Percentiles rank a stretch among this genome's conserved stretches.
These are phyloP conservation scores for Linderniella brevidens DNA, from an alignment of 257 asterid genomes.

Conservation along the genomic window DNA sequence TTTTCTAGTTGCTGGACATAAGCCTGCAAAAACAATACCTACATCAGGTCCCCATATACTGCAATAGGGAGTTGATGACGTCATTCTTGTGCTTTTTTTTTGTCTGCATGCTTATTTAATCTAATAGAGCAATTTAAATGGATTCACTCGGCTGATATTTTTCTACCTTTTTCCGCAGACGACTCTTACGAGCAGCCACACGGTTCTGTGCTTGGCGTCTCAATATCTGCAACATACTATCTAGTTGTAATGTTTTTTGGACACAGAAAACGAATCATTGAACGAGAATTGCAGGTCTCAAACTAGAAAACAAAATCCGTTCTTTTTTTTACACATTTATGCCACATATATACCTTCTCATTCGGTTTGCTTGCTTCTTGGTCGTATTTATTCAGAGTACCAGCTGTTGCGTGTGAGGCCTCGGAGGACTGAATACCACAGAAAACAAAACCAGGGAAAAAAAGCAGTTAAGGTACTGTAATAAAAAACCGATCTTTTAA, in stretches of 20 bases:
- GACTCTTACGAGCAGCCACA: slow-evolving; percentile 94
- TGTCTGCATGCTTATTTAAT: too few species aligned
- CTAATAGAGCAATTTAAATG: too few species aligned
- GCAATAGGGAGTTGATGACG: background rate
- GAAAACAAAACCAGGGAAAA: too few species aligned
- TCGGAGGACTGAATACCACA: slow-evolving; percentile 45
- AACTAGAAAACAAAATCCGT: background rate
- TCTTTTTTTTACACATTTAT: background rate
- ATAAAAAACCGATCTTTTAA: too few species aligned
- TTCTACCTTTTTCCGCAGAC: slow-evolving; percentile 29
- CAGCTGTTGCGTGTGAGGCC: slow-evolving; percentile 62
- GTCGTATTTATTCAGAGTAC: slow-evolving; percentile 52
- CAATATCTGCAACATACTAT: slow-evolving; percentile 25
- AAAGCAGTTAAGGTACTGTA: too few species aligned
- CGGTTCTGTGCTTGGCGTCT: slow-evolving; percentile 98
- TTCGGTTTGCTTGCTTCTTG: slow-evolving; percentile 64
- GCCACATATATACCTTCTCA: slow-evolving; percentile 26
- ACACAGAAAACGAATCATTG: too few species aligned
- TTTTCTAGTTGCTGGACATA: slow-evolving; percentile 88
- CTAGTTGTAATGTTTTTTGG: too few species aligned
- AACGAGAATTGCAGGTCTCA: background rate
- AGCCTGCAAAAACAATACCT: slow-evolving; percentile 31
- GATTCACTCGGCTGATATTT: background rate
- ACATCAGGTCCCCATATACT: too few species aligned
- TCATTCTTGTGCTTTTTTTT: background rate